Evolutionary conservation across 176 grass and related monocot species (phyloP), one percentile per base, ranked within the genome.

Genomic region (Aechmea fasciata): DNA sequence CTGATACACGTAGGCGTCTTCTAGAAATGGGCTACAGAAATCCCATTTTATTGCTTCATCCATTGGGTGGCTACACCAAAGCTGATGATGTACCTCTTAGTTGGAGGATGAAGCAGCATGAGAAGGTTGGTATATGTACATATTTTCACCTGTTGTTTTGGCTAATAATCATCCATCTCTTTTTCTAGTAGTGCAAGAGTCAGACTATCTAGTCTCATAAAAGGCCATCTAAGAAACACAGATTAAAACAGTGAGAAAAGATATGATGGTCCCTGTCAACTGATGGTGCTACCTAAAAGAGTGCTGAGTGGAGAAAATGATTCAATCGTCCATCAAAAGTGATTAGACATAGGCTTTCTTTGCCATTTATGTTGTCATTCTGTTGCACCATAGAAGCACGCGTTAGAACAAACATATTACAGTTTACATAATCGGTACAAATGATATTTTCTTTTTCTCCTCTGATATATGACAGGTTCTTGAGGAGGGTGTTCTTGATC

Each of bases 71-170:
- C 49, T 99, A 87, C 41, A 99, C 94, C 66, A 99, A 99, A 81
- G 90, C 84, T 54, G 94, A 99, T 59, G 94, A 99, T 11, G 94
- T 99, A 64, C 94, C 90, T 68, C 87, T 93, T 78, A 80, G 75
- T 72, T 92, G 87, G 87, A 89, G 94, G 76, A 99, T 99, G 94
- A 99, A 85, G 81, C 90, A 99, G 73, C 90, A 93, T 83, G 89
- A 93, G 67, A 93, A 99, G 94, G 94, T 97, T 77, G 63, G 76
- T 12, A 65, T 6, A 18, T 66, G 47, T 47, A 6, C 57, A 67
- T 13, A 69, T 13, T 9, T 70, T 59, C 13, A 11, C 11, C 50
- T 59, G 4, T 9, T 8, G 23, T 80, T 11, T 1, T 71, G 3
- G 26, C 14, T 49, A 49, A 62, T 64, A 9, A 24, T 11, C 19